Conservation (phyloP, 1,139 yeast genomes). For the Waltiozyma sp. region DNA sequence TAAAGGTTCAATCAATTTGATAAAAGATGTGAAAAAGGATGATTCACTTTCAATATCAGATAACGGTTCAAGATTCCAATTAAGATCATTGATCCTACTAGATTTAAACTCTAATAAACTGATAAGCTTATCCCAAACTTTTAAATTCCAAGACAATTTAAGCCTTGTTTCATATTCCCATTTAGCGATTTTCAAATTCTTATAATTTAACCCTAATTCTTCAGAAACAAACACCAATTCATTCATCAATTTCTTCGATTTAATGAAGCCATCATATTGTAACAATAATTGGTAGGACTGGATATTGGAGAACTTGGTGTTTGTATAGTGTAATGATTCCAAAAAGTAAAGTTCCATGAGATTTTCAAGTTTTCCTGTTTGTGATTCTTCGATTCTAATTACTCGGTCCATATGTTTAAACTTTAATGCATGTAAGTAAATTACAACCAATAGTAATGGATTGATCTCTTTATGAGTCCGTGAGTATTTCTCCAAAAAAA, state of each 20-base stretch:
- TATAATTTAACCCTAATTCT: constrained; percentile 18
- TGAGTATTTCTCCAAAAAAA: constrained; percentile 32
- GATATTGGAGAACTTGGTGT: constrained; percentile 31
- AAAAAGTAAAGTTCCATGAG: constrained; percentile 26
- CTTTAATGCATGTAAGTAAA: constrained; percentile 31
- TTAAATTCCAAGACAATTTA: constrained; percentile 16
- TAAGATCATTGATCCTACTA: constrained; percentile 13
- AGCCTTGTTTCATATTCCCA: constrained; percentile 19
- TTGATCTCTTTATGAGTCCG: constrained; percentile 35
- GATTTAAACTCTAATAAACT: constrained; percentile 18
- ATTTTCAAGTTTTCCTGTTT: constrained; percentile 24
- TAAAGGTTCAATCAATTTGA: not conserved
- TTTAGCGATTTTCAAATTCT: not conserved
- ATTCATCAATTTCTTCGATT: constrained; percentile 15
- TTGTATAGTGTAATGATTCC: constrained; percentile 23
- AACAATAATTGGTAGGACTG: constrained; percentile 33
- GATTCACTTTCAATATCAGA: constrained; percentile 1
- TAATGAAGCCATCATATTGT: constrained; percentile 12
- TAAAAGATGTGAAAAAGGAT: not conserved
- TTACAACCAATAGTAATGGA: constrained; percentile 33
- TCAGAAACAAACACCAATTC: constrained; percentile 16
- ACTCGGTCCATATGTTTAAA: constrained; percentile 29
- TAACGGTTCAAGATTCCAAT: constrained; percentile 13
- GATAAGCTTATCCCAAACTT: constrained; percentile 18
- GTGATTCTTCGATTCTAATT: constrained; percentile 8